Percentiles rank a stretch among this genome's conserved stretches.
phyloP scores from a whole-genome alignment of 306 rosid species.

The Cicer yamashitae region DNA sequence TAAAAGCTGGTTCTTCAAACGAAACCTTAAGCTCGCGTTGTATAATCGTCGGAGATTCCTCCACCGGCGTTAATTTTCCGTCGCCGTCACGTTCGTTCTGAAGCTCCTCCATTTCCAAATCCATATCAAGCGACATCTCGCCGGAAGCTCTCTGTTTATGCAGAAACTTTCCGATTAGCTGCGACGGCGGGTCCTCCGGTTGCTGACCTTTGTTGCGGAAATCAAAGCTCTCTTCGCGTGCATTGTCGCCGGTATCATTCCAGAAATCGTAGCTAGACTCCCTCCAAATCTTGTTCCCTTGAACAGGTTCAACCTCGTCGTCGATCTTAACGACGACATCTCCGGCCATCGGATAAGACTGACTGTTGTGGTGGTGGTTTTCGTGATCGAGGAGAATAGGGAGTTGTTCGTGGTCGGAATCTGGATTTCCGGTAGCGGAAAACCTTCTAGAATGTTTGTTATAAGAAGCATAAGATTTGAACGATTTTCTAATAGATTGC shows the following conservation, averaged over 20 bases:
- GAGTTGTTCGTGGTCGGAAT: conserved; percentile 48
- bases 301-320: conserved; percentile 13
- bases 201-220: conserved; percentile 38
- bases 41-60: conserved; percentile 60
- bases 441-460: conserved; percentile 48
- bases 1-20: conserved; percentile 54
- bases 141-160: conserved; percentile 82
- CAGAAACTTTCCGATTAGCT: conserved; percentile 71
- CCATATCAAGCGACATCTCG: conserved; percentile 79
- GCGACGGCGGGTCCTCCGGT: conserved; percentile 79
- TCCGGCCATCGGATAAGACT: conserved; percentile 27
- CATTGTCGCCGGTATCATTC: conserved; percentile 37
- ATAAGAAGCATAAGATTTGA: conserved; percentile 59
- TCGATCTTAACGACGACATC: conserved; percentile 64
- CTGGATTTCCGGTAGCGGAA: conserved; percentile 38
- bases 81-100: conserved; percentile 31
- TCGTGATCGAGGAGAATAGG: conserved; percentile 70
- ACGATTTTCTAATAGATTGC: conserved; percentile 69
- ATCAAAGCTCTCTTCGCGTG: conserved; percentile 46
- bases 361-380: not conserved
- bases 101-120: conserved; percentile 92
- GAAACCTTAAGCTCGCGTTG: conserved; percentile 65
- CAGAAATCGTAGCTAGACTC: conserved; percentile 68
- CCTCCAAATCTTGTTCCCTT: conserved; percentile 52
- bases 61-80: conserved; percentile 52